A percentile compares a stretch with the other conserved stretches of the same genome.
phyloP scores from a whole-genome alignment of 75 land plant species.

The Pinus albicaulis region DNA sequence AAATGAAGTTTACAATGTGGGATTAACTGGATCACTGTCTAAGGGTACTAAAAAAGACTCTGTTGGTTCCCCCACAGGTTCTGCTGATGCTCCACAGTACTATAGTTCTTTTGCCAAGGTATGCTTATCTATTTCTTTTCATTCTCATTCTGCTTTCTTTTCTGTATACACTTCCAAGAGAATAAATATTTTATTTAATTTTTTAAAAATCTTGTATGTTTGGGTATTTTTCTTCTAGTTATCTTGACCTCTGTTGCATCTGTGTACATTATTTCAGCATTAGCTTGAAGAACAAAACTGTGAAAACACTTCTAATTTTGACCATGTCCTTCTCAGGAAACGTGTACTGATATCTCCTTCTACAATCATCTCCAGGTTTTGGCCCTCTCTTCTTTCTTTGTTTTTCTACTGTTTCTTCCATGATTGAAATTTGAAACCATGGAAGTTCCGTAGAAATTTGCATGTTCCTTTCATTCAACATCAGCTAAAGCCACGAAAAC shows the following conservation, averaged over 20 bases:
- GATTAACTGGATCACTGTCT: background rate
- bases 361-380: background rate
- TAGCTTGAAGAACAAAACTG: background rate
- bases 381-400: background rate
- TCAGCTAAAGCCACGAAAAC: background rate
- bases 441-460: background rate
- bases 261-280: too few species aligned
- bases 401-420: slow-evolving; percentile 1
- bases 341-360: background rate
- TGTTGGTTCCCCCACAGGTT: background rate
- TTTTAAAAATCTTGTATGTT: too few species aligned
- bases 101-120: background rate
- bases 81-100: background rate
- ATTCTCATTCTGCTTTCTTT: background rate
- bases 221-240: too few species aligned
- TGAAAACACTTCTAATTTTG: background rate
- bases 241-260: too few species aligned
- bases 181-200: too few species aligned
- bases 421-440: slow-evolving; percentile 1
- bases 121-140: background rate
- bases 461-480: background rate
- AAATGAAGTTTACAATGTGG: slow-evolving; percentile 23
- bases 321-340: background rate
- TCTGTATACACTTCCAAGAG: too few species aligned
- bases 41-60: background rate